Base-by-base conservation (phyloP, 1,284 basidiomycete species). In the Apiotrichum gracile region DNA sequence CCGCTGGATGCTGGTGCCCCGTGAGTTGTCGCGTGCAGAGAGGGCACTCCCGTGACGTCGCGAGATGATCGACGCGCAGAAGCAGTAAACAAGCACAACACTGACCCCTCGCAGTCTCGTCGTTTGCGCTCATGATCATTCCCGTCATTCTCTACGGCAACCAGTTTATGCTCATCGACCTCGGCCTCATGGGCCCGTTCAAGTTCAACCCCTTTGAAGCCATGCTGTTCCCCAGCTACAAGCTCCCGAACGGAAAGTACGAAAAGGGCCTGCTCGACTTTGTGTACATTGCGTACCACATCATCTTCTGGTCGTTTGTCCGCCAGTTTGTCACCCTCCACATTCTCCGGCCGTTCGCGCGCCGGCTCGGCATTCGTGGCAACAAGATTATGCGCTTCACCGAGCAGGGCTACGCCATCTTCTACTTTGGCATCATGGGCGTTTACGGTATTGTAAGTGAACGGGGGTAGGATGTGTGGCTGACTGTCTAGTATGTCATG, bases 231-330 rank as follows among this genome's bases (percentile, higher is more conserved):
- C 80, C 93, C 51, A 88, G 88, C 8, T 79, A 92, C 64, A 80
- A 72, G 19, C 63, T 86, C 27, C 78, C 83, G 8, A 77, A 79
- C 17, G 83, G 73, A 3, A 63, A 56, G 31, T 96, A 91, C 68
- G 79, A 78, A 38, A 96, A 94, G 74, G 83, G 85, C 19, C 85
- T 83, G 64, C 75, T 81, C 63, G 96, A 98, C 71, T 64, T 96
- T 8, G 70, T 81, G 19, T 98, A 98, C 76, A 71, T 97, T 43
- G 80, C 80, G 4, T 97, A 91, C 75, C 82, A 96, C 73, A 80
- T 97, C 72, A 78, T 98, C 40, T 86, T 97, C 63, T 98, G 88
- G 77, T 94, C 91, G 1, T 90, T 92, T 70, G 69, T 96, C 29
- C 85, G 96, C 33, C 92, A 97, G 75, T 73, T 80, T 31, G 74